Base-by-base conservation (phyloP, 352 stramenopile species). In the Peronospora destructor region DNA sequence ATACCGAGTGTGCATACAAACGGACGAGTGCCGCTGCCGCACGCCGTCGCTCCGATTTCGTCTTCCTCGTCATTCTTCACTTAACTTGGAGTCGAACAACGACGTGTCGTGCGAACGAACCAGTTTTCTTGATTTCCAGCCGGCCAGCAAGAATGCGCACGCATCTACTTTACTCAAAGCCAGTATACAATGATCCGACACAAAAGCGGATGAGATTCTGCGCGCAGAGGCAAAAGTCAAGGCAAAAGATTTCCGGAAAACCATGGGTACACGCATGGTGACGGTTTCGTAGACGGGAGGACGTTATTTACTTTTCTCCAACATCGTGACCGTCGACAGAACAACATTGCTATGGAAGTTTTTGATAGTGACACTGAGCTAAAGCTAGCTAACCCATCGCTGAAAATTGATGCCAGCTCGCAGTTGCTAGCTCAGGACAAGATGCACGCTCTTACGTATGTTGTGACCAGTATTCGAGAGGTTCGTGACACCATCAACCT, bases 1-100 rank as follows among this genome's bases (percentile, higher is more conserved):
- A 87, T 49, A 73, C 79, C 52, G 79, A 87, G 50, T 79, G 68
- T 46, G 74, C 71, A 6, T 87, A 87, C 66, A 90, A 87, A 46
- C 87, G 76, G 76, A 75, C 66, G 14, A 60, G 35, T 9, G 33
- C 21, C 9, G 54, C 54, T n/a, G 26, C 45, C 0, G 29, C 53
- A 6, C 26, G 25, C 19, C 52, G 45, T 11, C 45, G 32, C 28
- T 21, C 43, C 21, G 47, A 14, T 55, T 49, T 16, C 52, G 56
- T 6, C 16, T 64, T 8, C 36, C 37, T 12, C 42, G 52, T 2
- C 51, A 51, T 0, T 11, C 43, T 3, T 40, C 49, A 26, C 49
- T 55, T 19, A 50, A 39, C 29, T 43, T 53, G 7, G 55, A 64
- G 10, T 11, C 38, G 1, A 59, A 44, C 32, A 35, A 59, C 9